Percentiles rank a stretch among this genome's conserved stretches.
phyloP scores from a whole-genome alignment of 176 grass and related monocot genomes.

The Dendrocalamus sinicus region DNA sequence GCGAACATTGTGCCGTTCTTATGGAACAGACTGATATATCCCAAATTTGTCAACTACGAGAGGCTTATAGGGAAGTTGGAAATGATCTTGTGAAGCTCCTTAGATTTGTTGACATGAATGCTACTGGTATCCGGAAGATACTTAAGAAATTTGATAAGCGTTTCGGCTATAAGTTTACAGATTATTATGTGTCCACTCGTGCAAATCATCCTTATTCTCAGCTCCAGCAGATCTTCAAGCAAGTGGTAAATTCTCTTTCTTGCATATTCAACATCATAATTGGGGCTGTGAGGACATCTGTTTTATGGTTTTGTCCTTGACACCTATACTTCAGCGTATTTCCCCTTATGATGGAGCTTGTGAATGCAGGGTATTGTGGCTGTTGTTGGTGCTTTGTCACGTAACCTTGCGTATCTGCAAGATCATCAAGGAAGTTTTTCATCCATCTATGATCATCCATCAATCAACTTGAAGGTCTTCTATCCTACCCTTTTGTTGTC shows the following conservation, averaged over 20 bases:
- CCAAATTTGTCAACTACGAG: constrained; percentile 60
- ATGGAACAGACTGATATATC: constrained; percentile 53
- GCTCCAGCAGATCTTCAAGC: constrained; percentile 93
- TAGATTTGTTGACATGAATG: constrained; percentile 90
- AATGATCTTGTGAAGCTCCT: constrained; percentile 84
- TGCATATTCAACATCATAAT: neutral
- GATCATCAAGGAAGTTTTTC: constrained; percentile 66
- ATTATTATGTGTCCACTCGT: constrained; percentile 89
- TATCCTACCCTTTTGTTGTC: constrained; percentile 8
- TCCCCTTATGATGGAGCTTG: constrained; percentile 23
- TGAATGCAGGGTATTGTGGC: constrained; percentile 81
- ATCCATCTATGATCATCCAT: constrained; percentile 96
- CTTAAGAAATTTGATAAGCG: constrained; percentile 95
- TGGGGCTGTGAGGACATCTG: neutral
- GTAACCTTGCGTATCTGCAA: constrained; percentile 82
- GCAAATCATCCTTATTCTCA: constrained; percentile 93
- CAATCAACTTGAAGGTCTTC: constrained; percentile 67
- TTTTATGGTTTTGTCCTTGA: neutral
- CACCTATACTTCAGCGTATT: neutral
- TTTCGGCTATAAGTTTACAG: constrained; percentile 76
- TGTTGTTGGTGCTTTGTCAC: constrained; percentile 88
- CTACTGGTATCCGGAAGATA: constrained; percentile 93
- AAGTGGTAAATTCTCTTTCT: constrained; percentile 74
- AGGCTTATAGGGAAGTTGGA: constrained; percentile 72
- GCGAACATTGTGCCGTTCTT: constrained; percentile 48